Evolutionary conservation across 257 asterid genomes (phyloP), one percentile per base, ranked within the genome.

Genomic region (Hygrophila difformis): DNA sequence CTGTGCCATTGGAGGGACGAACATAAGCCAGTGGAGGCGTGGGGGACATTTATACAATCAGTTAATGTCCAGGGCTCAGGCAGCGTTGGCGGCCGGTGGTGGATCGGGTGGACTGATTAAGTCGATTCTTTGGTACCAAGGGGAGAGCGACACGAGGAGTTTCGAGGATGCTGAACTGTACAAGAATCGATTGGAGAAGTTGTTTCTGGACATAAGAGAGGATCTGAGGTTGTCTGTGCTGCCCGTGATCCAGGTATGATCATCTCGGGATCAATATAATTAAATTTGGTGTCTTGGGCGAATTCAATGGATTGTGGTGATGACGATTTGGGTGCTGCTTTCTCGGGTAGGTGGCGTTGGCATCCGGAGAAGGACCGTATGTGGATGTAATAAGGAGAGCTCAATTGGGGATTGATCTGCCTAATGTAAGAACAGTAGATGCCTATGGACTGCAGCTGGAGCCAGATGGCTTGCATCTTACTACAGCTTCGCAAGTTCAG

Each of bases 101-200:
- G 77, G 79, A 39, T 67, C 62, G 1, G 84, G 78, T 0, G 79
- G 76, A 1, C 29, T 31, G 0, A 49, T 82, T 12, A 61, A 63
- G 53, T 88, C 69, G 0, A 20, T 86, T 16, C 37, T 81, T 5
- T 85, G 95, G 95, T 85, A 75, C 44, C 93, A 85, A 46, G 95
- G 95, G 0, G 87, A 78, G 71, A 73, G 78, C 21, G 93, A 81
- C 15, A 69, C 84, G 0, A 18, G 0, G 6, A 35, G 1, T 5
- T 21, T n/a, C 0, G 64, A 51, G 18, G 78, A 73, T 52, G 84
- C 83, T 3, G 53, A 45, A 13, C 9, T 54, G 5, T 80, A 74
- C 28, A 65, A 62, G 63, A 38, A 18, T 28, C 63, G 78, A 15
- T 17, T 84, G 50, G 52, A 74, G 38, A 62, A 8, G 29, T 66